These are phyloP conservation scores for Mycena sp. DNA, from an alignment of 1,284 basidiomycete genomes.

Conservation along the genomic window DNA sequence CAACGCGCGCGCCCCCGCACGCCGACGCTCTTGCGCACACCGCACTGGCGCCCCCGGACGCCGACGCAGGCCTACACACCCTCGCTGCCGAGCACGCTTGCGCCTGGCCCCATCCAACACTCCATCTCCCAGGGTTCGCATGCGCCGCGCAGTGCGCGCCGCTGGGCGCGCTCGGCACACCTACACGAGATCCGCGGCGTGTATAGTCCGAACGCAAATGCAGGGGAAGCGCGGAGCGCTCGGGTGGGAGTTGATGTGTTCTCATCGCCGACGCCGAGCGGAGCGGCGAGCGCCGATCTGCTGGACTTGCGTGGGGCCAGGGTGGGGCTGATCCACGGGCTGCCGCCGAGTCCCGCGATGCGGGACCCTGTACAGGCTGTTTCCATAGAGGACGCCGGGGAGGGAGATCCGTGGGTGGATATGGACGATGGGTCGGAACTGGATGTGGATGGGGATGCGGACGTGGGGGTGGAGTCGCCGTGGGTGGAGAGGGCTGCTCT, in stretches of 20 bases:
- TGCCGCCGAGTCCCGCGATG: not conserved
- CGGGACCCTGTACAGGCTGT: slow-evolving; percentile 1
- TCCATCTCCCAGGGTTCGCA: slow-evolving; percentile 39
- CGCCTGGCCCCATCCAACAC: slow-evolving; percentile 28
- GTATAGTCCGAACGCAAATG: not conserved
- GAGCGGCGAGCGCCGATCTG: not conserved
- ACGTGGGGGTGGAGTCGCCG: slow-evolving; percentile 1
- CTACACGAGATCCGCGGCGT: slow-evolving; percentile 67
- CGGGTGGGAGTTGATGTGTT: slow-evolving; percentile 17
- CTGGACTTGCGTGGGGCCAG: not conserved
- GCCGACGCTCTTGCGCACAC: slow-evolving; percentile 16
- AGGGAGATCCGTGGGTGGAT: slow-evolving; percentile 28
- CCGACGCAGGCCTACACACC: slow-evolving; percentile 18
- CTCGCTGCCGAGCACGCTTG: not conserved
- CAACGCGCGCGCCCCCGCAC: slow-evolving; percentile 11
- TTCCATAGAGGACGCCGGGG: not conserved
- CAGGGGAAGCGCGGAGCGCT: not conserved
- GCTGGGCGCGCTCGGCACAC: slow-evolving; percentile 77
- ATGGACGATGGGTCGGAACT: slow-evolving; percentile 30
- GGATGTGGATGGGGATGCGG: not conserved
- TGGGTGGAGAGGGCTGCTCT: slow-evolving; percentile 11
- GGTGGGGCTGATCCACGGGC: not conserved
- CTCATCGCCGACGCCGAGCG: slow-evolving; percentile 11
- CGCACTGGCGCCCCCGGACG: slow-evolving; percentile 19
- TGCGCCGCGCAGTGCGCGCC: slow-evolving; percentile 58